Evolutionary conservation across 2,329 filamentous ascomycete genomes (phyloP), one percentile per base, ranked within the genome.

Genomic region (Cladosporium sp.): DNA sequence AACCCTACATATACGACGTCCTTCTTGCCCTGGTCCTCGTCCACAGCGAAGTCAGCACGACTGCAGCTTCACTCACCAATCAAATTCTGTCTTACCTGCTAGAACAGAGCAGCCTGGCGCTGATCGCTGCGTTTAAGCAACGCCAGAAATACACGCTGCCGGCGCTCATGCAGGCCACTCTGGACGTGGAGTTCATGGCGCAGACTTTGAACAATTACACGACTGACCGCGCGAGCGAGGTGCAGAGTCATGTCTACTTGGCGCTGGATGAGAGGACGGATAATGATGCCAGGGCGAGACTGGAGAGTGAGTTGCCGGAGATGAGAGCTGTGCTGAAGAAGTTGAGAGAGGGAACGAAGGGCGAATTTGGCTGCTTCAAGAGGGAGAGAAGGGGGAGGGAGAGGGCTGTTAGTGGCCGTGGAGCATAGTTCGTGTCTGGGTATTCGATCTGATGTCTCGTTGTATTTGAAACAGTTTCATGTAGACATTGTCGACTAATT

Each of bases 101-200:
- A 46, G 93, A 97, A 75, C 88, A 93, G 73, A 86, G 91, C 13
- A 94, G 90, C 13, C 81, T 85, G 6, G 89, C 93, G 67, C 88
- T 98, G n/a, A 88, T 97, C 18, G 86, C 89, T 30, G 89, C 92
- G 0, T 97, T 98, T 83, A 83, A 85, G 76, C 76, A 82, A 39
- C 88, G 80, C 0, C 49, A 66, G 21, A 69, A 89, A 7, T 98
- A 95, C 79, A 85, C 88, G 1, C 87, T 99, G 0, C 84, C 90
- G 5, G 89, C 91, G 7, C 86, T 99, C 59, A 96, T 98, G 89
- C 96, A 99, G 79, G 96, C 96, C 1, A 99, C 95, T 0, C 86
- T 99, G 1, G 95, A 99, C 74, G 93, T 97, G 1, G 95, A 99
- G 78, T 98, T 99, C 75, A 89, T 98, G 65, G 92, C 93, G 0